Evolutionary conservation across 2,329 filamentous ascomycete genomes (phyloP).

Genomic region (Ceratocystis huliohia): DNA sequence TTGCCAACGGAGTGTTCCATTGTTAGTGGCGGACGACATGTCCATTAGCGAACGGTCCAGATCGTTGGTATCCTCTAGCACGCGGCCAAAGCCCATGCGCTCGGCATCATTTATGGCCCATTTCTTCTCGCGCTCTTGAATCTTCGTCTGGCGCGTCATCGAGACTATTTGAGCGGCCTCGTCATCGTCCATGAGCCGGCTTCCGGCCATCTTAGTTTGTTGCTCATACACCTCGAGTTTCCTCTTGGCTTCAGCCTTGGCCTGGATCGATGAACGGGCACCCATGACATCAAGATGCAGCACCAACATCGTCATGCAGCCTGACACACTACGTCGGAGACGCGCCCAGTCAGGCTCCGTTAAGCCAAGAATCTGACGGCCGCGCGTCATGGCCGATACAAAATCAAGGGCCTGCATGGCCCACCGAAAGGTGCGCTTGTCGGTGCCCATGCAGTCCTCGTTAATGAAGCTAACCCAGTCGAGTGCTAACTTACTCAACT

Average conservation of each 20-base stretch:
- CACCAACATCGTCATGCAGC: constrained; percentile 93
- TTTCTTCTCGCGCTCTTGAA: constrained; percentile 63
- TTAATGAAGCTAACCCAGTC: constrained; percentile 98
- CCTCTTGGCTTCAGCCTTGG: constrained; percentile 82
- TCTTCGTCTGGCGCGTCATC: constrained; percentile 58
- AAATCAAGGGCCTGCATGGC: constrained; percentile 91
- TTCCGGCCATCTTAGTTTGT: constrained; percentile 64
- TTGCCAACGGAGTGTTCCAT: constrained; percentile 93
- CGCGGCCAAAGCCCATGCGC: constrained; percentile 74
- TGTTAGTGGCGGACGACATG: constrained; percentile 84
- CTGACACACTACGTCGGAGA: constrained; percentile 77
- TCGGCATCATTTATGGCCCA: constrained; percentile 72
- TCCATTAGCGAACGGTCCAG: constrained; percentile 90
- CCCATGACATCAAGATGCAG: constrained; percentile 99
- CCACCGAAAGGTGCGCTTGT: constrained; percentile 95
- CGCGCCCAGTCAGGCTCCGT: constrained; percentile 76
- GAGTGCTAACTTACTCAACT: constrained; percentile 79
- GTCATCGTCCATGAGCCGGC: constrained; percentile 59
- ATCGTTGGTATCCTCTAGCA: constrained; percentile 89
- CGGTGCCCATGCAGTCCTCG: constrained; percentile 86
- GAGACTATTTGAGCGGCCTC: constrained; percentile 65
- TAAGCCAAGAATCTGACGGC: constrained; percentile 82
- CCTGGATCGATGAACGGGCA: constrained; percentile 80
- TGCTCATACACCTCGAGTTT: constrained; percentile 59
- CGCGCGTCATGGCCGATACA: constrained; percentile 92